Evolutionary conservation across 78 protist genomes (phyloP), one percentile per base, ranked within the genome.

Genomic region (Diacronema lutheri): DNA sequence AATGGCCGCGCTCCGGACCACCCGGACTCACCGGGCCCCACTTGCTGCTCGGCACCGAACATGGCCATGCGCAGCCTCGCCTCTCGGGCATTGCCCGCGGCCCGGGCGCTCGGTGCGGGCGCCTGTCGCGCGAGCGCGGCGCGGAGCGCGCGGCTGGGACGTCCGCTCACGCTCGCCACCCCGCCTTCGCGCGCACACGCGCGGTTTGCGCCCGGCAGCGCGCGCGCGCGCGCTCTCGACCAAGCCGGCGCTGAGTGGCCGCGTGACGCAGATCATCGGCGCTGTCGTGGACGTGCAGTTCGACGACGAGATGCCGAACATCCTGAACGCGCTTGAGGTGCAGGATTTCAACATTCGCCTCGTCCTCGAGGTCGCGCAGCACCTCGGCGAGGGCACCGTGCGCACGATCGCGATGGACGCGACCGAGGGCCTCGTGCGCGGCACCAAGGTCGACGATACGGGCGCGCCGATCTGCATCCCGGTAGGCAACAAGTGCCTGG

Each of bases 261-360:
- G 76, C 40, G 89, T 93, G 65, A 91, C 91, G 50, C 96, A 93
- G 94, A 96, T 98, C 64, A 98, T 98, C 81, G 99, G 98, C 89
- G 99, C 99, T 87, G 99, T 98, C 81, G 99, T 98, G 60, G 99
- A 98, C 85, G 98, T 96, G 65, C 89, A 97, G 91, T 98, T 98
- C 93, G 96, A 93, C 56, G 95, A 93, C 46, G 87, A 86, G 25
- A 95, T 97, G 61, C 99, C 99, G 40, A 74, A 94, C 62, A 97
- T 98, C 82, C 95, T 95, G 78, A 95, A 93, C 90, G 95, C 98
- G 26, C 93, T 97, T 25, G 96, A 95, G 86, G 99, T 96, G 13
- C 72, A 83, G 72, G 81, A 46, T 64, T 81, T 66, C 90, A 35
- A 74, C 26, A 20, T 81, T 41, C 86, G 90, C 78, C 61, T 62